Base-by-base conservation (phyloP, 139 green algal genomes). In the Mychonastes homosphaera region DNA sequence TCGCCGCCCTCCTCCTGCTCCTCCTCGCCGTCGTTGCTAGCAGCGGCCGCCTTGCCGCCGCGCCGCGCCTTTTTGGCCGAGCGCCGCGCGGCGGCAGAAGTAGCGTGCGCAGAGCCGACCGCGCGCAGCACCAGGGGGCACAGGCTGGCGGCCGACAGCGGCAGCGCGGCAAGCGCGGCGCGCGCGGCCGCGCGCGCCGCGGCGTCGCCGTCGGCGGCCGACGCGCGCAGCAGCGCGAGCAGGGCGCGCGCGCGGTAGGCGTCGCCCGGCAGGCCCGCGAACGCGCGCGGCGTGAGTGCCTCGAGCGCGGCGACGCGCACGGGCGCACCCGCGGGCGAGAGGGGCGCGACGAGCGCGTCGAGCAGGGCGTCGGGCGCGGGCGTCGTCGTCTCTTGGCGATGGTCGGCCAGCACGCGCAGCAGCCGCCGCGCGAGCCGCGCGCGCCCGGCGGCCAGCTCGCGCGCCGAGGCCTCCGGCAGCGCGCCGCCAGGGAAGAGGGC, bases 131-230 rank as follows among this genome's bases (percentile, higher is more conserved):
- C 41, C 32, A 78, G 36, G 16, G 58, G 62, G 27, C 71, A 12
- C n/a, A 84, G 54, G 19, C 58, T 53, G 16, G 40, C 40, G 9
- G 64, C 65, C 3, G 29, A 24, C 0, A 84, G 28, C 2, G 67
- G 66, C 19, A 81, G 28, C 5, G 59, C 40, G 16, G 73, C 71
- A 36, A 86, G 53, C 2, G 67, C 54, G 1, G 47, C 48, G 0
- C 62, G 44, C 1, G 79, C 76, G 1, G 70, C 70, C 4, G 41
- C 58, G 4, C 76, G 64, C 30, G 68, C 71, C 2, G 3, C 49
- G 12, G 62, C 52, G 27, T 69, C 70, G 5, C 29, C 45, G 23
- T 81, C 71, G 35, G 62, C 28, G 38, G 58, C 61, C 12, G 54
- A 63, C 0, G 50, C 47, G 2, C 32, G 43, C 30, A 79, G 52